Evolutionary conservation across 768 basidiomycete genomes (phyloP).

Genomic region (Myochromella boudieri): DNA sequence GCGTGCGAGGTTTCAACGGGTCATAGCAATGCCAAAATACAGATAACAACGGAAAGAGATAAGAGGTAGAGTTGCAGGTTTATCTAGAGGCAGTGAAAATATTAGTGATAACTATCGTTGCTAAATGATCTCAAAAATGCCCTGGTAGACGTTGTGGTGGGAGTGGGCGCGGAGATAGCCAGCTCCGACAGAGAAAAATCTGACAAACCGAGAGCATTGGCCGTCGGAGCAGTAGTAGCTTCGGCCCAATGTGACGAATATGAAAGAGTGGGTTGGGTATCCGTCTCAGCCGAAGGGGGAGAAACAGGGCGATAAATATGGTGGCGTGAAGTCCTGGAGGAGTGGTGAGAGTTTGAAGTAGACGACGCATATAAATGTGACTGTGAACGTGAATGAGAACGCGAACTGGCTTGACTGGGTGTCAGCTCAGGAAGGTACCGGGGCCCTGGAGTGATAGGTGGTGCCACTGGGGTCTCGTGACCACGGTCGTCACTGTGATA

Average conservation of each 20-base stretch:
- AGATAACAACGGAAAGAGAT: too few species aligned
- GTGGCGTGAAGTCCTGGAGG: constrained; percentile 6
- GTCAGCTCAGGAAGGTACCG: constrained; percentile 1
- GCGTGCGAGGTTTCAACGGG: too few species aligned
- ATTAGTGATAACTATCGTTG: too few species aligned
- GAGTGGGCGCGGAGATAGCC: constrained; percentile 14
- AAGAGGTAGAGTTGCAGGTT: too few species aligned
- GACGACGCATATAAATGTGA: neutral
- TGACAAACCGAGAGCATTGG: constrained; percentile 11
- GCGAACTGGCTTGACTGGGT: constrained; percentile 2
- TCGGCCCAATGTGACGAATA: neutral
- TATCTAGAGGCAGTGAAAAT: too few species aligned
- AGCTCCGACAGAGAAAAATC: constrained; percentile 8
- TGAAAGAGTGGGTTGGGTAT: neutral
- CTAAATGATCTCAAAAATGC: constrained; percentile 6
- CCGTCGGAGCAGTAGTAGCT: neutral
- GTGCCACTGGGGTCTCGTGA: neutral
- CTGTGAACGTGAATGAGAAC: too few species aligned
- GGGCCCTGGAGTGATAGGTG: neutral
- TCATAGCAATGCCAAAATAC: too few species aligned
- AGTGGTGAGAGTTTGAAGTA: constrained; percentile 1
- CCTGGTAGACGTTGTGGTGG: constrained; percentile 6
- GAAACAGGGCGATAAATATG: neutral
- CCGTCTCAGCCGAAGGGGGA: neutral
- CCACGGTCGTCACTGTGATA: constrained; percentile 2